A percentile compares a stretch with the other conserved stretches of the same genome.
These are phyloP conservation scores for Geosmithia morbida DNA, from an alignment of 2,329 filamentous ascomycete species.

Conservation along the genomic window DNA sequence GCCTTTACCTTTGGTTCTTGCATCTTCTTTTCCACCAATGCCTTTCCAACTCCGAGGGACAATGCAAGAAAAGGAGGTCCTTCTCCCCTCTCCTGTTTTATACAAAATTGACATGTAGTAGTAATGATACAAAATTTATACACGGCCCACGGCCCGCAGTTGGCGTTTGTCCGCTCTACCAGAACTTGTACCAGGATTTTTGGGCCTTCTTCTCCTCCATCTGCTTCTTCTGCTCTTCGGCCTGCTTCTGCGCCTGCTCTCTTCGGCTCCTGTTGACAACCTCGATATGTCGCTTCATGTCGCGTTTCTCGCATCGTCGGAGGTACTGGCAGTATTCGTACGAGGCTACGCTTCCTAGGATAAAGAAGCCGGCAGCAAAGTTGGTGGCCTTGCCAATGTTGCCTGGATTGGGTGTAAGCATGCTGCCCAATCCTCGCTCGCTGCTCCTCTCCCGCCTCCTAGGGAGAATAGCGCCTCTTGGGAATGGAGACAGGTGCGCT, in stretches of 20 bases:
- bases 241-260: conserved; percentile 28
- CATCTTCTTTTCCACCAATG: not conserved
- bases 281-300: conserved; percentile 77
- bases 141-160: not conserved
- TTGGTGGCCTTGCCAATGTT: conserved; percentile 46
- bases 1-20: not conserved
- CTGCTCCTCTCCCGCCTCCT: not conserved
- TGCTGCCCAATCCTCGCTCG: not conserved
- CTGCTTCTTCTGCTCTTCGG: conserved; percentile 19
- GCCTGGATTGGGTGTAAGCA: conserved; percentile 8
- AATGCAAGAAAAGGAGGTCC: not conserved
- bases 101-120: not conserved
- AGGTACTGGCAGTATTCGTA: conserved; percentile 77
- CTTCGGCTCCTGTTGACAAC: conserved; percentile 36
- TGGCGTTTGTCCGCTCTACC: conserved; percentile 19
- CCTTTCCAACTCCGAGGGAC: not conserved
- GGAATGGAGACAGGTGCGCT: not conserved
- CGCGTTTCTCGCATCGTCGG: conserved; percentile 59
- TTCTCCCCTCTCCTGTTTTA: not conserved
- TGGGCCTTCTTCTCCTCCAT: conserved; percentile 18
- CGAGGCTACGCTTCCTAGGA: conserved; percentile 51
- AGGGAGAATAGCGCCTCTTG: not conserved
- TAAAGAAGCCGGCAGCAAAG: conserved; percentile 72
- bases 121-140: not conserved
- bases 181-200: conserved; percentile 40